phyloP scores from a whole-genome alignment of 352 stramenopile genomes.

The Globisporangium nodosum region DNA sequence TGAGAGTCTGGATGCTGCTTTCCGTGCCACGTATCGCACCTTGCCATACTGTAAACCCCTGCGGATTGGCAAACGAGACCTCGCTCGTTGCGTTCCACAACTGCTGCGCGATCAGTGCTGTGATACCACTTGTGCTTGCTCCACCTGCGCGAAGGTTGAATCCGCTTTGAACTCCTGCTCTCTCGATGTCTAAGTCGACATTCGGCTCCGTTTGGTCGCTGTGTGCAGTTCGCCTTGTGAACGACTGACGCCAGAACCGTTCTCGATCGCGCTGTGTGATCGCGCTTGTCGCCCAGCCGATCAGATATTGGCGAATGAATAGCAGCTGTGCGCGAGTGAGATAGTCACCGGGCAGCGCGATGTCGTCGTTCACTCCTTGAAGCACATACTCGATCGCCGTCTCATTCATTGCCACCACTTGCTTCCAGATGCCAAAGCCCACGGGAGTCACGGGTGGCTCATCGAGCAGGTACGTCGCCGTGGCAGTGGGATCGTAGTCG shows the following conservation, averaged over 20 bases:
- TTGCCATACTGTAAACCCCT: constrained; percentile 53
- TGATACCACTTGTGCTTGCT: constrained; percentile 25
- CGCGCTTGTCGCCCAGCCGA: constrained; percentile 38
- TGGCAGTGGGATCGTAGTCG: constrained; percentile 36
- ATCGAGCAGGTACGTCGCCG: constrained; percentile 20
- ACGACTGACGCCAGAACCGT: constrained; percentile 54
- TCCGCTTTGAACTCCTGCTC: constrained; percentile 35
- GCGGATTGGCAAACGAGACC: constrained; percentile 35
- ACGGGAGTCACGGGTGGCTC: constrained; percentile 26
- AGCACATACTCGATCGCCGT: constrained; percentile 48
- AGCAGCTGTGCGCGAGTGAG: constrained; percentile 53
- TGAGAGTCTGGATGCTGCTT: constrained; percentile 15
- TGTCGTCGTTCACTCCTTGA: constrained; percentile 57
- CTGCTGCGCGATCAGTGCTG: constrained; percentile 21
- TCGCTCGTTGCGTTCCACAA: constrained; percentile 39
- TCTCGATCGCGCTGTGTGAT: constrained; percentile 51
- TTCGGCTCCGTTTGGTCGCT: constrained; percentile 41
- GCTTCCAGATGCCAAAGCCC: constrained; percentile 75
- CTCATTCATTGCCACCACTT: constrained; percentile 61
- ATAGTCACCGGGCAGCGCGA: constrained; percentile 37
- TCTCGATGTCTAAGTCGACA: constrained; percentile 58
- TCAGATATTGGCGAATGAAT: constrained; percentile 51
- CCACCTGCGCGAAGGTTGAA: constrained; percentile 38
- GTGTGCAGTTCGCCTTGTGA: constrained; percentile 29
- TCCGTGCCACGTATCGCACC: constrained; percentile 8